A percentile compares a stretch with the other conserved stretches of the same genome.
These are phyloP conservation scores for Papiliotrema laurentii DNA, from an alignment of 1,284 basidiomycete species.

Conservation along the genomic window DNA sequence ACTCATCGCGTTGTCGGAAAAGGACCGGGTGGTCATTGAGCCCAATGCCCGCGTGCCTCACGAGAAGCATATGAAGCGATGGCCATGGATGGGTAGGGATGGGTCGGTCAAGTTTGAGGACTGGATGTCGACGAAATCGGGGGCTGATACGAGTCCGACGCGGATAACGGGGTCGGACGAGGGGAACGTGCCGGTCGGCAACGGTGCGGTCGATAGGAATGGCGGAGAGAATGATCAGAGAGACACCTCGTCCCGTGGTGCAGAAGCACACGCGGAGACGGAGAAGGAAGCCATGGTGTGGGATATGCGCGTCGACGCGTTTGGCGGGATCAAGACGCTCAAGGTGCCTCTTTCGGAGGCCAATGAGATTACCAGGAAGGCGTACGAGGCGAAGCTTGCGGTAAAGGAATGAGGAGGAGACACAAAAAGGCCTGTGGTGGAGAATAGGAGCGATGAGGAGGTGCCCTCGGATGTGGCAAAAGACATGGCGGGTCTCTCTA, in stretches of 20 bases:
- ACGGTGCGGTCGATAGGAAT: neutral
- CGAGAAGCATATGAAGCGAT: conserved; percentile 39
- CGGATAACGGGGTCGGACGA: too few relatives aligned
- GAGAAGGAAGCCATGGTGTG: neutral
- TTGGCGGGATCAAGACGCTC: neutral
- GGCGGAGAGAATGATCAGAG: neutral
- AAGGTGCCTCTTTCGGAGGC: neutral
- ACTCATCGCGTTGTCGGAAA: conserved; percentile 64
- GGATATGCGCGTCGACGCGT: neutral
- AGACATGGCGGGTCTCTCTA: too few relatives aligned
- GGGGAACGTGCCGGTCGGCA: neutral
- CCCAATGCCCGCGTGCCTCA: conserved; percentile 68
- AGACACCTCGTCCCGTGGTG: neutral
- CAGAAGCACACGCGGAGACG: too few relatives aligned
- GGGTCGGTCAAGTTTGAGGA: conserved; percentile 44
- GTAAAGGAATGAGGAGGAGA: too few relatives aligned
- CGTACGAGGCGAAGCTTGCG: neutral
- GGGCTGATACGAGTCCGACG: neutral
- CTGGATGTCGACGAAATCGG: conserved; percentile 18
- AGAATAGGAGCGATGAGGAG: too few relatives aligned
- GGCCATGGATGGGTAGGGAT: conserved; percentile 44
- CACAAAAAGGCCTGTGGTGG: too few relatives aligned
- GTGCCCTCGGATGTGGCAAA: too few relatives aligned
- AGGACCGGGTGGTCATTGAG: conserved; percentile 58
- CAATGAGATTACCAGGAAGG: neutral